phyloP scores from a whole-genome alignment of 345 rosid genomes.

The Populus pruinosa region DNA sequence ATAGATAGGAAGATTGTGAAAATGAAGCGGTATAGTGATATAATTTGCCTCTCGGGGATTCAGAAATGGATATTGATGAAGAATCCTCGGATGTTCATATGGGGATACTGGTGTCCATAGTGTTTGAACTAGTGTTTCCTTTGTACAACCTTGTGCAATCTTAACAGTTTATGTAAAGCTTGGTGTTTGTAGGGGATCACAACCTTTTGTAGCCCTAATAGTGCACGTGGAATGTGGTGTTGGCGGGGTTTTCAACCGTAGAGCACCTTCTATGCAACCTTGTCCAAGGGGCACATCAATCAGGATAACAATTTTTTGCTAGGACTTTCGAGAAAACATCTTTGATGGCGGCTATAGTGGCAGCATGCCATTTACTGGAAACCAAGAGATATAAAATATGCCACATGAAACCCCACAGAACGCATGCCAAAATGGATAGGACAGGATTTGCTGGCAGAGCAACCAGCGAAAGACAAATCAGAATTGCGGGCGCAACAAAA shows the following conservation, averaged over 20 bases:
- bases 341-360: not conserved
- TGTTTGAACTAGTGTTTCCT: not conserved
- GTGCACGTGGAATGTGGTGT: not conserved
- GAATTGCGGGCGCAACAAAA: not conserved
- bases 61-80: conserved; percentile 25
- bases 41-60: conserved; percentile 5
- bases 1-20: conserved; percentile 59
- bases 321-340: not conserved
- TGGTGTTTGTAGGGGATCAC: not conserved
- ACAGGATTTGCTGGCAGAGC: too few species aligned
- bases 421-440: too few species aligned
- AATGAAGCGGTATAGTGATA: conserved; percentile 34
- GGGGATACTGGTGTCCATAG: not conserved
- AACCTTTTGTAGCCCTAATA: not conserved
- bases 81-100: conserved; percentile 8
- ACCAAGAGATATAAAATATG: not conserved
- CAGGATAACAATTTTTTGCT: not conserved
- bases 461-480: too few species aligned
- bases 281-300: not conserved
- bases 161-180: not conserved
- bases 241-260: not conserved
- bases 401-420: not conserved
- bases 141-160: not conserved
- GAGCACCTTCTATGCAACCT: not conserved
- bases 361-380: not conserved